Conservation (phyloP, 2,329 filamentous ascomycete species). For the Aureobasidium sp. region DNA sequence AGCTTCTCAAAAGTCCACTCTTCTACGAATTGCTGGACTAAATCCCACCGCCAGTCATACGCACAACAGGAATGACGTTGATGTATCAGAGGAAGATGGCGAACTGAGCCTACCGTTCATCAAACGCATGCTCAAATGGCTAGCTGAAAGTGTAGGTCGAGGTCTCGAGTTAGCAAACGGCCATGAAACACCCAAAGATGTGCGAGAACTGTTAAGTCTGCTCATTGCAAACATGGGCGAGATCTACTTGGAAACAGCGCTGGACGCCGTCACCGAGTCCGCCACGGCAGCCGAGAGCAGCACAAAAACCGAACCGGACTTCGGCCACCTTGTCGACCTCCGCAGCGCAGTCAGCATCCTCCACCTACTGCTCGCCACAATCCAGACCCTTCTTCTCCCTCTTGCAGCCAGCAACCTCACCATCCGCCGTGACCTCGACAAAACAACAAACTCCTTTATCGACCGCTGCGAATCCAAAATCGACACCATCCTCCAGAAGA, state of each 20-base stretch:
- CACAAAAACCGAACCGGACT: constrained; percentile 73
- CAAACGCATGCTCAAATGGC: constrained; percentile 97
- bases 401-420: constrained; percentile 85
- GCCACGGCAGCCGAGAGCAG: constrained; percentile 68
- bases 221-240: constrained; percentile 83
- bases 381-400: constrained; percentile 80
- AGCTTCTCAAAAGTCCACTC: constrained; percentile 78
- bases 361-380: constrained; percentile 87
- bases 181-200: constrained; percentile 87
- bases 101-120: constrained; percentile 72
- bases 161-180: constrained; percentile 83
- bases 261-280: constrained; percentile 64
- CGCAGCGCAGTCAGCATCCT: constrained; percentile 80
- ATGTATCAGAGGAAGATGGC: constrained; percentile 85
- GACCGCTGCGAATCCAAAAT: constrained; percentile 79
- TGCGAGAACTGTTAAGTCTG: constrained; percentile 73
- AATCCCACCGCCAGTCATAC: constrained; percentile 46
- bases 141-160: constrained; percentile 87
- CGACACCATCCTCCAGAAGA: constrained; percentile 59
- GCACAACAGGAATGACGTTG: constrained; percentile 69
- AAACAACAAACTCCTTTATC: constrained; percentile 64
- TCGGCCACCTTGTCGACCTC: constrained; percentile 71
- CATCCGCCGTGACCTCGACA: constrained; percentile 81
- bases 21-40: constrained; percentile 80
- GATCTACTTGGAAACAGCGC: constrained; percentile 60